Evolutionary conservation across 2,329 filamentous ascomycete genomes (phyloP).

Genomic region (Penicillium sp.): DNA sequence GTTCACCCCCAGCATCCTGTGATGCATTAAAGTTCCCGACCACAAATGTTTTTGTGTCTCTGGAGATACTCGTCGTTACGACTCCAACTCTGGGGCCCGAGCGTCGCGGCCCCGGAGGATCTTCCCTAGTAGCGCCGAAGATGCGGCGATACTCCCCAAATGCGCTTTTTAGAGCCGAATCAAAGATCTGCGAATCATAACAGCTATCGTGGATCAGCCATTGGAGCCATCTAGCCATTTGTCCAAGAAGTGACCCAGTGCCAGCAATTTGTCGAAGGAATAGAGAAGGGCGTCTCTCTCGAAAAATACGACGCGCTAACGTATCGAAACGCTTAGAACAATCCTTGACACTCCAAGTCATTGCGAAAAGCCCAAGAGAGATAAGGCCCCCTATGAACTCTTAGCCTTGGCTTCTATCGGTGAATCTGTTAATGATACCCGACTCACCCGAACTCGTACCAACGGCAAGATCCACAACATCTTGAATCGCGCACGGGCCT

Average conservation of each 20-base stretch:
- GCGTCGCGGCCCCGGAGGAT: neutral
- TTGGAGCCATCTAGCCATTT: slow-evolving; percentile 10
- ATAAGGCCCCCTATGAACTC: slow-evolving; percentile 16
- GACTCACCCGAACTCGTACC: slow-evolving; percentile 15
- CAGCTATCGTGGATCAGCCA: slow-evolving; percentile 23
- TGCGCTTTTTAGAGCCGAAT: slow-evolving; percentile 15
- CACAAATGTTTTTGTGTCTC: slow-evolving; percentile 18
- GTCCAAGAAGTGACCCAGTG: slow-evolving; percentile 9
- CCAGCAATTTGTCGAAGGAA: slow-evolving; percentile 4
- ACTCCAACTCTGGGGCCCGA: slow-evolving; percentile 17
- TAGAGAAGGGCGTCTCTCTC: slow-evolving; percentile 8
- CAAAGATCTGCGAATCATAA: slow-evolving; percentile 21
- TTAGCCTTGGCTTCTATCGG: neutral
- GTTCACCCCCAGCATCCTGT: neutral
- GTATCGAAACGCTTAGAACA: slow-evolving; percentile 14
- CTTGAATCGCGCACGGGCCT: slow-evolving; percentile 8
- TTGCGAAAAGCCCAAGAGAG: slow-evolving; percentile 13
- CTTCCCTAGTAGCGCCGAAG: slow-evolving; percentile 11
- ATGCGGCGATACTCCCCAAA: slow-evolving; percentile 17
- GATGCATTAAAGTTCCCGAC: slow-evolving; percentile 22
- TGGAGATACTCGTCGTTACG: slow-evolving; percentile 19
- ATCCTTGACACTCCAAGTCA: slow-evolving; percentile 12
- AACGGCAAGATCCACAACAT: slow-evolving; percentile 13
- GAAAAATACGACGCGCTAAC: slow-evolving; percentile 12
- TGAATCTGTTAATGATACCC: neutral